Conservation (phyloP, 2,329 filamentous ascomycete genomes). For the Blastomyces gilchristii region DNA sequence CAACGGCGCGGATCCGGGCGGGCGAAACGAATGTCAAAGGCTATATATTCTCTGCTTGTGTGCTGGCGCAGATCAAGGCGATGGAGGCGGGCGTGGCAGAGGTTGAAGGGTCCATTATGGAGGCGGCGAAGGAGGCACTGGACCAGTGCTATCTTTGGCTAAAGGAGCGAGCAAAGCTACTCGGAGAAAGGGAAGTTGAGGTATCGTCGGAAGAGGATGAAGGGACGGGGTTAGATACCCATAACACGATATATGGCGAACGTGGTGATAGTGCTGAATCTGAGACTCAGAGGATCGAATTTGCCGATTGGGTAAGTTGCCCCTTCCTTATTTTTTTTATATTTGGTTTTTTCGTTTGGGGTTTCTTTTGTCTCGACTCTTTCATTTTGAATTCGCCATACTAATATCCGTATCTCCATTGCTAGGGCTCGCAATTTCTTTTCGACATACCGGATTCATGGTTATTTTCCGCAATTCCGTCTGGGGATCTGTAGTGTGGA, state of each 20-base stretch:
- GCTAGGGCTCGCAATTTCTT: background rate
- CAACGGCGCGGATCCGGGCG: constrained; percentile 8
- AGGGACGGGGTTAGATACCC: too few relatives aligned
- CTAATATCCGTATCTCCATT: background rate
- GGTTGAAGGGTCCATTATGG: constrained; percentile 3
- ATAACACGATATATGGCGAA: background rate
- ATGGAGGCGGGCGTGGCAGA: constrained; percentile 4
- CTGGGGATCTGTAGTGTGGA: background rate
- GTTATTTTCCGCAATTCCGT: background rate
- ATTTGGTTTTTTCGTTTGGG: too few relatives aligned
- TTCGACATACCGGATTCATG: constrained; percentile 5
- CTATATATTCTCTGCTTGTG: constrained; percentile 6
- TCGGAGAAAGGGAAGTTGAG: background rate
- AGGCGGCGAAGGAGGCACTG: constrained; percentile 3
- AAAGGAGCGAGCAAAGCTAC: constrained; percentile 1
- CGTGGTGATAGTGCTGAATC: background rate
- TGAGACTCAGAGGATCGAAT: background rate
- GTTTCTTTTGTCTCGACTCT: background rate
- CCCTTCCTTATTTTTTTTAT: background rate
- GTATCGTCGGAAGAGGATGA: background rate
- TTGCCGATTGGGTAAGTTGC: background rate
- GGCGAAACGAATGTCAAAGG: constrained; percentile 16
- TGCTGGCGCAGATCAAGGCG: constrained; percentile 14
- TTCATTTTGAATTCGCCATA: background rate
- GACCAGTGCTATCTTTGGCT: constrained; percentile 6